Evolutionary conservation across 371 early-diverging fungal species (phyloP).

Genomic region (Basidiobolus meristosporus): DNA sequence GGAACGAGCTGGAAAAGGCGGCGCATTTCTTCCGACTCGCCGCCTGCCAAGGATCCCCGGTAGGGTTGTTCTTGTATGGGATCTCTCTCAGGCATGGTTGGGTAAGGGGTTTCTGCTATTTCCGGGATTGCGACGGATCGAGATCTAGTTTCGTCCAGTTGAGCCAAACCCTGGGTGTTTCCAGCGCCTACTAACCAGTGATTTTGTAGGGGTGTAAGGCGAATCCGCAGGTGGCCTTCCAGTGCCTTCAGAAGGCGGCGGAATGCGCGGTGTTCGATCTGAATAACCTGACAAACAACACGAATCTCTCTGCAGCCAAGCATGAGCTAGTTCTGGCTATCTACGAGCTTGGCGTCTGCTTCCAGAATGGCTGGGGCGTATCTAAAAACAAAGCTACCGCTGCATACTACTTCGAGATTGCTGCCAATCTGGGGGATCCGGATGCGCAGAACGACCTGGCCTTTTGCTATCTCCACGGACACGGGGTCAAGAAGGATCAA

Average conservation of each 20-base stretch:
- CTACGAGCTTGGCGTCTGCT: constrained; percentile 61
- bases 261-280: constrained; percentile 44
- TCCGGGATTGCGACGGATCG: too few relatives aligned
- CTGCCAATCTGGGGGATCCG: constrained; percentile 71
- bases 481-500: constrained; percentile 64
- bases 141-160: too few relatives aligned
- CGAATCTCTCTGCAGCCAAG: constrained; percentile 7
- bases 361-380: constrained; percentile 86
- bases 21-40: constrained; percentile 64
- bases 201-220: constrained; percentile 42
- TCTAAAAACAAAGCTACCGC: constrained; percentile 58
- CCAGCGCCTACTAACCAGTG: too few relatives aligned
- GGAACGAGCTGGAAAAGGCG: constrained; percentile 56
- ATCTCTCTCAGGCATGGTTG: constrained; percentile 84
- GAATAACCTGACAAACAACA: constrained; percentile 6
- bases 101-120: constrained; percentile 16
- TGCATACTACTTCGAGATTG: constrained; percentile 68
- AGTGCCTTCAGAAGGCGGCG: constrained; percentile 58
- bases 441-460: constrained; percentile 79
- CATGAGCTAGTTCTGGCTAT: constrained; percentile 53
- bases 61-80: constrained; percentile 76
- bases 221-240: constrained; percentile 36
- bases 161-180: too few relatives aligned
- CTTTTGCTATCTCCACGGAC: constrained; percentile 54
- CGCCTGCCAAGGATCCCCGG: constrained; percentile 44